A percentile compares a stretch with the other conserved stretches of the same genome.
Conservation (phyloP, 2,329 filamentous ascomycete species). For the Fusarium sp. region DNA sequence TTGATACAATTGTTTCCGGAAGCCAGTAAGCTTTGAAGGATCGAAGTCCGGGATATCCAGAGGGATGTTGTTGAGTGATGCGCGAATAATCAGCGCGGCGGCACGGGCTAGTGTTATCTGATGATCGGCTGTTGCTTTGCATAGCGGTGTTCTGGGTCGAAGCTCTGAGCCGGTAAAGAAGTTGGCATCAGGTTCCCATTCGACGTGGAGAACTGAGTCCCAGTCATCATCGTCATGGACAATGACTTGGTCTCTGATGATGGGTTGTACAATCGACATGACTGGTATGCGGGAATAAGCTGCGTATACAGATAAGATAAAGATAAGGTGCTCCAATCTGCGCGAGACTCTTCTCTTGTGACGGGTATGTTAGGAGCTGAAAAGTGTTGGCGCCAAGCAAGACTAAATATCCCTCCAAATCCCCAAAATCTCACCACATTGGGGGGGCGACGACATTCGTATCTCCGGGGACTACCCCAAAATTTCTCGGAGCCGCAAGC, state of each 20-base stretch:
- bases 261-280: conserved; percentile 19
- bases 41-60: conserved; percentile 20
- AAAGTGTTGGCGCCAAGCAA: background rate
- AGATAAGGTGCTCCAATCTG: rapidly evolving
- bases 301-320: background rate
- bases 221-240: conserved; percentile 3
- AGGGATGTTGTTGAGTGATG: conserved; percentile 20
- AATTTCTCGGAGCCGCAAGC: conserved; percentile 24
- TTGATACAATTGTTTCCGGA: background rate
- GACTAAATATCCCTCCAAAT: conserved; percentile 2
- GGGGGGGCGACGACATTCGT: background rate
- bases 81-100: conserved; percentile 25
- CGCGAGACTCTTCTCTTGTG: rapidly evolving
- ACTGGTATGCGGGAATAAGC: background rate
- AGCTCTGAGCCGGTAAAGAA: conserved; percentile 4
- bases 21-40: background rate
- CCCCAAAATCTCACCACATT: conserved; percentile 7
- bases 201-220: conserved; percentile 9
- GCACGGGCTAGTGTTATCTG: conserved; percentile 20
- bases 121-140: conserved; percentile 9
- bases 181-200: conserved; percentile 20
- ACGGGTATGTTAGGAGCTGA: rapidly evolving
- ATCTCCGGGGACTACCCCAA: conserved; percentile 15
- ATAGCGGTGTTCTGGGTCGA: background rate
- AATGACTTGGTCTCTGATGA: conserved; percentile 8